phyloP scores from a whole-genome alignment of 2,329 filamentous ascomycete genomes.

The Dactylellina drechsleri region DNA sequence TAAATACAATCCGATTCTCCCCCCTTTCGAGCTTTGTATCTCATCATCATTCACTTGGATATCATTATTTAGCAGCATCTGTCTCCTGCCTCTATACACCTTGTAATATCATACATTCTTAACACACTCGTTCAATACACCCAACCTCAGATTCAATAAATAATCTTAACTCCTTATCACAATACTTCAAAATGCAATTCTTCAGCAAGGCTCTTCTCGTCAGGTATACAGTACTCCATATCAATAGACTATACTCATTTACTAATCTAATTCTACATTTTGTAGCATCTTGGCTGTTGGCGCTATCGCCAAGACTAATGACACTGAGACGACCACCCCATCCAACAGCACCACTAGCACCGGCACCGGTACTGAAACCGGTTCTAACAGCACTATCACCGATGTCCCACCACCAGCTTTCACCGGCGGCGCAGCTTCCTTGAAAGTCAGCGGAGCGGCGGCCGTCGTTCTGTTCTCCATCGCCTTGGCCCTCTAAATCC shows the following conservation, averaged over 20 bases:
- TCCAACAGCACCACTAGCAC: slow-evolving; percentile 3
- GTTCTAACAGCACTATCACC: slow-evolving; percentile 11
- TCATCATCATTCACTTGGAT: not conserved
- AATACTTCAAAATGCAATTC: slow-evolving; percentile 14
- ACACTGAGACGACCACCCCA: not conserved
- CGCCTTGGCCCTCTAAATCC: slow-evolving; percentile 6
- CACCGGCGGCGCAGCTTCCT: slow-evolving; percentile 25
- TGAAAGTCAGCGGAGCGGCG: slow-evolving; percentile 14
- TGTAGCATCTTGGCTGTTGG: slow-evolving; percentile 24
- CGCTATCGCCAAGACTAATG: not conserved
- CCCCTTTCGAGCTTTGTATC: not conserved
- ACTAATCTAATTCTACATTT: not conserved
- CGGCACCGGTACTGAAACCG: not conserved
- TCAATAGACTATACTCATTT: not conserved
- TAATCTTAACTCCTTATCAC: not conserved
- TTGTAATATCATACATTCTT: no score
- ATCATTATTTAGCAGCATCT: not conserved
- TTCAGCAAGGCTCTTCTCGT: slow-evolving; percentile 8
- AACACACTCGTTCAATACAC: no score
- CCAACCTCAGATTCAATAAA: no score
- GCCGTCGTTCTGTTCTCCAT: slow-evolving; percentile 15
- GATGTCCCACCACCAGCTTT: slow-evolving; percentile 14
- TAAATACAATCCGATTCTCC: not conserved
- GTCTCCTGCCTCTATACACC: not conserved
- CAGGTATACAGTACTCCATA: not conserved